Base-by-base conservation (phyloP, 768 basidiomycete genomes). In the Amanita pseudoporphyria region DNA sequence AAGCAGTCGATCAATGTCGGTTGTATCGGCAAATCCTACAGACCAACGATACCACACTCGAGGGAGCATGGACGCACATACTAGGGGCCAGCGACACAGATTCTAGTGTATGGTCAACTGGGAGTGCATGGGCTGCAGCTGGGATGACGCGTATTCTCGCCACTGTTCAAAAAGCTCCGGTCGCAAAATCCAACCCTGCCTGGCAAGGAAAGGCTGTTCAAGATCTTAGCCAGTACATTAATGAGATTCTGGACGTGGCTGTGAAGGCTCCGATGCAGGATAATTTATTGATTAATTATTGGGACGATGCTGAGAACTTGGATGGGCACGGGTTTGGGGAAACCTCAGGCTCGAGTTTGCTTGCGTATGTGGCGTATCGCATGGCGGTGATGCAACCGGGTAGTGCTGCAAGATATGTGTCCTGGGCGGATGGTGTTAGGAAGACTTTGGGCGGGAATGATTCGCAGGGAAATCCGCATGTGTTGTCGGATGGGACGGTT, bases 51-150 rank as follows among this genome's bases (percentile, higher is more conserved):
- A 57, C 62, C 10, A n/a, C n/a, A n/a, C n/a, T n/a, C n/a, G n/a
- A n/a, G n/a, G n/a, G n/a, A n/a, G n/a, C n/a, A n/a, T 76, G 71
- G 71, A 49, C 58, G 14, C 72, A 74, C 58, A 73, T 74, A 30
- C 53, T 67, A 21, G 72, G 72, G 0, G 70, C 71, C 12, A 48
- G 58, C 9, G 60, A 53, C 37, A 24, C 51, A 18, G 74, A 76
- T 44, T 54, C 62, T 0, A 72, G 73, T 1, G 51, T 73, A 0
- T 76, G 74, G 74, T 68, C 70, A 0, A 74, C 73, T 38, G 78
- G 79, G 2, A 87, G 86, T 54, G 82, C 68, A 0, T 87, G 86
- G 85, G 84, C 82, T 0, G 81, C 81, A 1, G 77, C 75, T 1
- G 84, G 84, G 0, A 81, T 82, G 71, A 62, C 78, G 26, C 71